Evolutionary conservation across 495 filamentous ascomycete genomes (phyloP).

Genomic region (Penicillium longicatenatum): DNA sequence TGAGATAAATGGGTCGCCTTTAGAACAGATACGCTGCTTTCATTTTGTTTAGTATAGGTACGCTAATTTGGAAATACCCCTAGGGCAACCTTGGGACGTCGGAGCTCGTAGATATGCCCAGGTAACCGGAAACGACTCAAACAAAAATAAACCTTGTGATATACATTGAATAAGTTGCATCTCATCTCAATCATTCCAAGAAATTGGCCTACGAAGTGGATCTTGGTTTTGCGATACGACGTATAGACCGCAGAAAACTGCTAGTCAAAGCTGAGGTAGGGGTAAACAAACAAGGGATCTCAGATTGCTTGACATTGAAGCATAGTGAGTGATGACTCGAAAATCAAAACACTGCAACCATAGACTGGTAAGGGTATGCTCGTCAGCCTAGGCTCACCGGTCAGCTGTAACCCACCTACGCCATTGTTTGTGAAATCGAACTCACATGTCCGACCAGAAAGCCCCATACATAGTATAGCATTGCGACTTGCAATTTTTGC

Average conservation of each 20-base stretch:
- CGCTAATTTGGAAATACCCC: too few relatives aligned
- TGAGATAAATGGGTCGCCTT: too few relatives aligned
- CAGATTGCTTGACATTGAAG: conserved; percentile 11
- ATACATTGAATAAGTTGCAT: conserved; percentile 4
- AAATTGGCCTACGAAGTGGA: background rate
- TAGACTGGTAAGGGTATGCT: background rate
- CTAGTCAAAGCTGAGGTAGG: background rate
- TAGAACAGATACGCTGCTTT: too few relatives aligned
- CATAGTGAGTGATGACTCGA: background rate
- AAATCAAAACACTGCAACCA: background rate
- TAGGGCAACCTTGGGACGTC: too few relatives aligned
- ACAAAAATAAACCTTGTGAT: conserved; percentile 5
- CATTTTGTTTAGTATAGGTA: too few relatives aligned
- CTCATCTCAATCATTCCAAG: conserved; percentile 4
- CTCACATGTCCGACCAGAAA: conserved; percentile 13
- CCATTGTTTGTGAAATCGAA: conserved; percentile 1
- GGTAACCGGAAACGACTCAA: background rate
- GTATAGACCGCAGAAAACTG: background rate
- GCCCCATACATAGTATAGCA: conserved; percentile 5
- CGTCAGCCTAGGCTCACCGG: background rate
- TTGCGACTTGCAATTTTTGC: conserved; percentile 22
- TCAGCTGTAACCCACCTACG: conserved; percentile 4
- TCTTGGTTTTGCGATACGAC: background rate
- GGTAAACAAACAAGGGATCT: conserved; percentile 6
- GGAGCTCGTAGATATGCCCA: background rate